These are phyloP conservation scores for Komagataella pastoris DNA, from an alignment of 805 yeast species.

Conservation along the genomic window DNA sequence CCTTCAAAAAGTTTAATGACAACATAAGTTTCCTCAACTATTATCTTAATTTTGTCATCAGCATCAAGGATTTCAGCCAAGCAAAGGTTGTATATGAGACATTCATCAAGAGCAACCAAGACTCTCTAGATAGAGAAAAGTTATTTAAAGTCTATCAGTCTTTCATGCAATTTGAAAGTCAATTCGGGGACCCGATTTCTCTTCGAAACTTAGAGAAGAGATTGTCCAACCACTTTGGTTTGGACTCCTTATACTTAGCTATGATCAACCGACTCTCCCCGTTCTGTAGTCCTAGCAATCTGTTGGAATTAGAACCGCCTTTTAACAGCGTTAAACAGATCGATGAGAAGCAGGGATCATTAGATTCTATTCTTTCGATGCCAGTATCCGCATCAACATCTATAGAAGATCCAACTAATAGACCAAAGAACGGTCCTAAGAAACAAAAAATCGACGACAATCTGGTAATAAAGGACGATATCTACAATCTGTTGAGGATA, in stretches of 20 bases:
- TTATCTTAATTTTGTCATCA: conserved; percentile 62
- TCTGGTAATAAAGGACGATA: conserved; percentile 23
- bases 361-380: conserved; percentile 11
- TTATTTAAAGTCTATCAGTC: conserved; percentile 36
- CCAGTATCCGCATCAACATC: conserved; percentile 21
- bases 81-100: conserved; percentile 78
- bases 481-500: conserved; percentile 36
- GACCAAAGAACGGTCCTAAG: conserved; percentile 3
- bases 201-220: conserved; percentile 55
- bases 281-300: not conserved
- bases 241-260: not conserved
- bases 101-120: conserved; percentile 38
- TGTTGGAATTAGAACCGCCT: conserved; percentile 14
- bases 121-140: conserved; percentile 14
- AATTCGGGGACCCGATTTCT: conserved; percentile 56
- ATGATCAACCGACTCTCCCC: not conserved
- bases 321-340: conserved; percentile 22
- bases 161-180: conserved; percentile 56
- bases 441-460: conserved; percentile 8
- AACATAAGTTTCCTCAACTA: conserved; percentile 50
- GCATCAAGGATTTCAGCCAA: conserved; percentile 51
- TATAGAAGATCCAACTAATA: conserved; percentile 11
- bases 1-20: conserved; percentile 38
- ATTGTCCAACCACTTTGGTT: not conserved
- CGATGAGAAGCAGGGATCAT: conserved; percentile 13